phyloP scores from a whole-genome alignment of 2,329 filamentous ascomycete genomes.

The Neodidymelliopsis sp. region DNA sequence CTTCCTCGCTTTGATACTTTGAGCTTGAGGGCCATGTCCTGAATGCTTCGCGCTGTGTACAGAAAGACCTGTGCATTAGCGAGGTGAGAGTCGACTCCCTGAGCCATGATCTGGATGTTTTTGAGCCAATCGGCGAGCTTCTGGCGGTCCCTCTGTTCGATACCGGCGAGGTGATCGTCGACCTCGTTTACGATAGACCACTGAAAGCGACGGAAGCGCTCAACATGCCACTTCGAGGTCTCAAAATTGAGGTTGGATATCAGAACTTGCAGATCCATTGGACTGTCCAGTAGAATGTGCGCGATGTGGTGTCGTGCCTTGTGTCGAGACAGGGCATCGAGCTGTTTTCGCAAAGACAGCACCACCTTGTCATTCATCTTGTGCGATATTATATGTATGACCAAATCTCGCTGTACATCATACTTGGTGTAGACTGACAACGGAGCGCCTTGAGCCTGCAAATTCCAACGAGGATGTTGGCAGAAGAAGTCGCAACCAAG shows the following conservation, averaged over 20 bases:
- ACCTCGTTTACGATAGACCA: slow-evolving; percentile 23
- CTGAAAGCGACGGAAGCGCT: slow-evolving; percentile 20
- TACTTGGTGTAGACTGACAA: slow-evolving; percentile 24
- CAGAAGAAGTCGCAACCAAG: slow-evolving; percentile 26
- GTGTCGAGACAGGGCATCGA: slow-evolving; percentile 3
- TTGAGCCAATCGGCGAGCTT: slow-evolving; percentile 14
- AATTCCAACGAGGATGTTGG: slow-evolving; percentile 27
- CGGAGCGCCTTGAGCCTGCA: slow-evolving; percentile 25
- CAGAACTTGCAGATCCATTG: slow-evolving; percentile 18
- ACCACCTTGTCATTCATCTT: slow-evolving; percentile 18
- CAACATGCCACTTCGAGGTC: slow-evolving; percentile 23
- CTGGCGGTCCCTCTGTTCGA: slow-evolving; percentile 6
- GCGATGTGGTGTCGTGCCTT: slow-evolving; percentile 11
- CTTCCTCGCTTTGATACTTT: not conserved
- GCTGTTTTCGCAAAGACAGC: slow-evolving; percentile 7
- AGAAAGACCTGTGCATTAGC: slow-evolving; percentile 39
- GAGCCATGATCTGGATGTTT: slow-evolving; percentile 40
- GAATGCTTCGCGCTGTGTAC: slow-evolving; percentile 30
- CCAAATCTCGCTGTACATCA: slow-evolving; percentile 22
- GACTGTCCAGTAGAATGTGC: slow-evolving; percentile 21
- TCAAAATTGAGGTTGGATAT: slow-evolving; percentile 24
- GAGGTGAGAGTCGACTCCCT: slow-evolving; percentile 37
- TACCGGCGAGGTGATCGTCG: slow-evolving; percentile 25
- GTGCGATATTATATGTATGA: slow-evolving; percentile 20
- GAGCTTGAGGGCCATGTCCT: slow-evolving; percentile 22